Conservation (phyloP, 257 asterid species). For the Nemophila menziesii region DNA sequence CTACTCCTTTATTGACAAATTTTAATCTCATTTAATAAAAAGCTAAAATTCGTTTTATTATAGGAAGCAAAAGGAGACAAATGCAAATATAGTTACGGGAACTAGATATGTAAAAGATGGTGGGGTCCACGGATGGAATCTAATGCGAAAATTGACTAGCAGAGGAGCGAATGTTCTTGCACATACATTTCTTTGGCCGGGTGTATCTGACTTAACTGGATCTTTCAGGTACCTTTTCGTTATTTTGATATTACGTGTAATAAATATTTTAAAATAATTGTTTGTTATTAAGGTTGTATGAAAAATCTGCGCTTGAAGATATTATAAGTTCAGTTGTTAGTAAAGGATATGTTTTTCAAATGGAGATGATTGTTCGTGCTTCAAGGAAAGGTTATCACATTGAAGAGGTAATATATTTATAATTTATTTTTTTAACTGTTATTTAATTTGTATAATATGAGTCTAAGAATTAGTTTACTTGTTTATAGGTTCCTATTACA, state of each 20-base stretch:
- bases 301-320: conserved; percentile 83
- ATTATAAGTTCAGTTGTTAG: conserved; percentile 89
- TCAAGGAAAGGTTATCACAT: conserved; percentile 76
- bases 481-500: conserved; percentile 73
- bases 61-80: conserved; percentile 89
- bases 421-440: background rate
- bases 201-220: conserved; percentile 97
- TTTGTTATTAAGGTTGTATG: conserved; percentile 47
- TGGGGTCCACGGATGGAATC: conserved; percentile 96
- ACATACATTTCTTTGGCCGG: conserved; percentile 96
- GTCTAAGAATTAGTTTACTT: background rate
- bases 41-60: conserved; percentile 15
- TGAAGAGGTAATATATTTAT: conserved; percentile 57
- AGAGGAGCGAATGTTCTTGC: conserved; percentile 99
- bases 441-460: background rate
- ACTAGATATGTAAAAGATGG: conserved; percentile 89
- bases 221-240: conserved; percentile 65
- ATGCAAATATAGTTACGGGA: conserved; percentile 93
- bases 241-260: background rate
- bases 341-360: conserved; percentile 96
- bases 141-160: conserved; percentile 95
- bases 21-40: conserved; percentile 3
- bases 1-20: conserved; percentile 2
- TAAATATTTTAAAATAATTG: conserved; percentile 4
- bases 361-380: conserved; percentile 99